These are phyloP conservation scores for Penicillium sp. DNA, from an alignment of 2,329 filamentous ascomycete genomes.

Conservation along the genomic window DNA sequence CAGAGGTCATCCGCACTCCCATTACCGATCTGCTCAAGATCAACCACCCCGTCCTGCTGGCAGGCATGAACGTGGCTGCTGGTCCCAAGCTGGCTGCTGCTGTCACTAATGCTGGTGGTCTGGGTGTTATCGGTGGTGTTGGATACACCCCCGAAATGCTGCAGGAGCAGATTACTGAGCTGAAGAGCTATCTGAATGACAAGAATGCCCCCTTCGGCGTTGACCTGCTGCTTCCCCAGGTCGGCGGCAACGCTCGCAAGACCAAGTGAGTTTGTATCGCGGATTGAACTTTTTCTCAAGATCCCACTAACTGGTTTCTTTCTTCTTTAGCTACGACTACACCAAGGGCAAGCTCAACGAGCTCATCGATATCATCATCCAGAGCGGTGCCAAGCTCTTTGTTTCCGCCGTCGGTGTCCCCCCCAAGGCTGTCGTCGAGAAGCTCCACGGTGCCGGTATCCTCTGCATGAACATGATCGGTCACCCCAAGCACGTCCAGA, in stretches of 20 bases:
- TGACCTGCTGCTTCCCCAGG: slow-evolving; percentile 89
- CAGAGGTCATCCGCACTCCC: slow-evolving; percentile 87
- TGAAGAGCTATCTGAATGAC: slow-evolving; percentile 84
- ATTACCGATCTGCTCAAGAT: slow-evolving; percentile 97
- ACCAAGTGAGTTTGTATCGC: slow-evolving; percentile 68
- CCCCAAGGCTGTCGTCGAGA: slow-evolving; percentile 84
- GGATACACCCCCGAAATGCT: slow-evolving; percentile 98
- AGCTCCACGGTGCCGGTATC: slow-evolving; percentile 82
- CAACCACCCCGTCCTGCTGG: slow-evolving; percentile 92
- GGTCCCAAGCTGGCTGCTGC: slow-evolving; percentile 95
- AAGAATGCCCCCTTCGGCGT: slow-evolving; percentile 96
- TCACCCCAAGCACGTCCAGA: slow-evolving; percentile 98
- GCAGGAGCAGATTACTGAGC: slow-evolving; percentile 88
- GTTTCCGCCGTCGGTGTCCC: slow-evolving; percentile 96
- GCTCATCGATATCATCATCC: slow-evolving; percentile 89
- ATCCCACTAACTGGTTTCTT: not conserved
- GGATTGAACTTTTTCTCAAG: not conserved
- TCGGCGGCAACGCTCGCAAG: slow-evolving; percentile 91
- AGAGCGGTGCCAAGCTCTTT: slow-evolving; percentile 88
- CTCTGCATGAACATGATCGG: slow-evolving; percentile 99
- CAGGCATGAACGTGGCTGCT: slow-evolving; percentile 98
- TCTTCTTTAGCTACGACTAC: slow-evolving; percentile 83
- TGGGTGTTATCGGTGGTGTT: slow-evolving; percentile 92
- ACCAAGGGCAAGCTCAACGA: slow-evolving; percentile 97
- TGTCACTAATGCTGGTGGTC: slow-evolving; percentile 93